Base-by-base conservation (phyloP, 208 protist genomes). In the Trypanosoma caninum region DNA sequence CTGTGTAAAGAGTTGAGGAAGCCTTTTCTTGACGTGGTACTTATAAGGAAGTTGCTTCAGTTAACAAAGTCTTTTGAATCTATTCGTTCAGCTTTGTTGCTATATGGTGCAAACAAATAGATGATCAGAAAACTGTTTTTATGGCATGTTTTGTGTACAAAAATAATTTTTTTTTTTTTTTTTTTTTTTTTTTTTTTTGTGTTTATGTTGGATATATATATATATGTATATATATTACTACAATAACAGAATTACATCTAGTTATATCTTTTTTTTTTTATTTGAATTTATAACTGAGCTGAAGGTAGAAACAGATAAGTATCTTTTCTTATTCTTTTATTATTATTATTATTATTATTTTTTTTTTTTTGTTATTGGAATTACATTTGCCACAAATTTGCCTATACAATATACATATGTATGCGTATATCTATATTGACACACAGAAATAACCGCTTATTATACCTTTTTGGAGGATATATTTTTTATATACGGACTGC, bases 31-130 rank as follows among this genome's bases (percentile, higher is more conserved):
- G 61, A 68, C 54, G 44, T 68, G 3, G 5, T 37, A 23, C 38
- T 68, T 34, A 14, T 68, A 10, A 23, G 40, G 10, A 68, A 68
- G 37, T 22, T 68, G 51, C 20, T 60, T 18, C 28, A 59, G 7
- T 59, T 68, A 23, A 60, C 44, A 25, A 14, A 13, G 13, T 25
- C 10, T 54, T 40, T 68, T 35, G 33, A 6, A 18, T 14, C 50
- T 51, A 4, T 68, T 47, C 61, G 59, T 33, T 20, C 31, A n/a
- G n/a, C n/a, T n/a, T n/a, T n/a, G 2, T 40, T 45, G 3, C 47
- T 64, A 25, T 27, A 31, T 35, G 13, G n/a, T 23, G 1, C 3
- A 23, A 47, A 23, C 28, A 59, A n/a, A n/a, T n/a, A n/a, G n/a
- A n/a, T n/a, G n/a, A n/a, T n/a, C n/a, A n/a, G n/a, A n/a, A n/a